Base-by-base conservation (phyloP, 805 yeast genomes). In the Zygotorulaspora florentina region DNA sequence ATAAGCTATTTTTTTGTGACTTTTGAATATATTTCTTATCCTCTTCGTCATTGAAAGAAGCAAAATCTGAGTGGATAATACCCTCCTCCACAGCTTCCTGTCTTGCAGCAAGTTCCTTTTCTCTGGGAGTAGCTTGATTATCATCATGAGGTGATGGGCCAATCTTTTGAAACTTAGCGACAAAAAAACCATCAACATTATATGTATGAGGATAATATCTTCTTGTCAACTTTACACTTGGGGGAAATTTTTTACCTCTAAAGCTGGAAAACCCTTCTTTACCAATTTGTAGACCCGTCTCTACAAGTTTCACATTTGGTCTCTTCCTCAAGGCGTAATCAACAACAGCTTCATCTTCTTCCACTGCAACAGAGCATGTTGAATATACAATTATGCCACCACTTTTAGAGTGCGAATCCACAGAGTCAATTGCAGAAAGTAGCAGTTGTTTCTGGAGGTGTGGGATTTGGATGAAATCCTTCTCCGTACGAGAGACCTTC, bases 121-220 rank as follows among this genome's bases (percentile, higher is more conserved):
- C 96, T 61, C 77, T 77, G 17, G 96, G 95, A 55, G 93, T 91
- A 7, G 93, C 90, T 71, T 84, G 86, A 47, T 89, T 79, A 44
- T 80, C 80, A 68, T 87, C 96, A 58, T 84, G 86, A 39, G 90
- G 85, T 53, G 95, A 83, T 49, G 96, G 74, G 0, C 90, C 95
- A 52, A 79, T 81, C 77, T 93, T 93, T 72, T 87, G 81, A 75
- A 93, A 87, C 68, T 91, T 93, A 45, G 99, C 99, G 48, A 93
- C 99, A 67, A 73, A 93, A 77, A 93, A 93, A 18, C 99, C 99
- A 69, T 93, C 99, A 45, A 93, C 99, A 67, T 93, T 93, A 66
- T 93, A 93, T 23, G 96, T 90, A 70, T 93, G 99, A 45, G 99
- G 99, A 66, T 93, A 93, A 69, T 91, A 93, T 68, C 99, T 81